Conservation (phyloP, 768 basidiomycete species). For the Phaeotremella fagi region DNA sequence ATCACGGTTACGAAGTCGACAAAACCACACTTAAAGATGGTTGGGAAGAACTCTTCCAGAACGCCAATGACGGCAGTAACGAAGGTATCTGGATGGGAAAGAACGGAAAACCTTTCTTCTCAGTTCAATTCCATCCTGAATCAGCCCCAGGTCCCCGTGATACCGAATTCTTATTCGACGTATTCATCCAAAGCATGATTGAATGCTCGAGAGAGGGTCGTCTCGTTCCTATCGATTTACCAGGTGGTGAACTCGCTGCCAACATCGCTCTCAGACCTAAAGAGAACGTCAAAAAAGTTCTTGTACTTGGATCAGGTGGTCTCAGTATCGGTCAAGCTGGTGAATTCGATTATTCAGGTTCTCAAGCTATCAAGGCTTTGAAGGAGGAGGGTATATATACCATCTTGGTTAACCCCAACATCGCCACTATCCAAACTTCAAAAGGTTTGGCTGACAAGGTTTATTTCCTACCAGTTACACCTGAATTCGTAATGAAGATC, state of each 20-base stretch:
- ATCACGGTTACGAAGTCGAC: conserved; percentile 97
- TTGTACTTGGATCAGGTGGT: conserved; percentile 95
- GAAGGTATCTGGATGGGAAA: conserved; percentile 92
- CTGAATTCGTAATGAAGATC: conserved; percentile 95
- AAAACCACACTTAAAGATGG: conserved; percentile 66
- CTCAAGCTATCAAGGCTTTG: conserved; percentile 97
- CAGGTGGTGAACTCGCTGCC: conserved; percentile 62
- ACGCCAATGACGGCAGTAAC: conserved; percentile 95
- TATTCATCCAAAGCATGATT: conserved; percentile 82
- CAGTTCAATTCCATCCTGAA: conserved; percentile 99
- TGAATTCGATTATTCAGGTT: conserved; percentile 99
- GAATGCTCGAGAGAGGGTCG: conserved; percentile 57
- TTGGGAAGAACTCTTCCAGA: conserved; percentile 92
- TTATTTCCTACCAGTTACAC: conserved; percentile 97
- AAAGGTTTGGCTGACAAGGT: conserved; percentile 98
- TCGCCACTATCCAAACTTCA: conserved; percentile 95
- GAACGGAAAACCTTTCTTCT: conserved; percentile 80
- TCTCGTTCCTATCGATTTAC: conserved; percentile 51
- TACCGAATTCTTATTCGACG: conserved; percentile 97
- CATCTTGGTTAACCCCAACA: conserved; percentile 97
- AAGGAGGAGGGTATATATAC: conserved; percentile 99
- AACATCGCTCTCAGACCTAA: conserved; percentile 66
- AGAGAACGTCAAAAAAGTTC: conserved; percentile 77
- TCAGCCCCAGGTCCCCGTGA: conserved; percentile 94
- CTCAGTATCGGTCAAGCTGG: conserved; percentile 98